phyloP scores from a whole-genome alignment of 2,329 filamentous ascomycete genomes.

The Fusarium sp. region DNA sequence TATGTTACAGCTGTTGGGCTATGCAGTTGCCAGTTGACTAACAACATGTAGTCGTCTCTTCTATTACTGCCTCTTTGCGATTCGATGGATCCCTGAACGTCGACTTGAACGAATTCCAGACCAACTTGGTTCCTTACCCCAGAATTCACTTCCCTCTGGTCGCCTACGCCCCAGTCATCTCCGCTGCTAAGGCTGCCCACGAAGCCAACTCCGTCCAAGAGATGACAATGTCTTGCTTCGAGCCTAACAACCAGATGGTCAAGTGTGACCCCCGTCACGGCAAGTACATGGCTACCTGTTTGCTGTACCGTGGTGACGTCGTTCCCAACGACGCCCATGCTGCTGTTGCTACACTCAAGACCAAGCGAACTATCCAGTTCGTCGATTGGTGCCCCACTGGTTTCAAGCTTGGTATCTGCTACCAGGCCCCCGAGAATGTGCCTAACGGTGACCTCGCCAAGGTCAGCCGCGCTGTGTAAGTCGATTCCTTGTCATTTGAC shows the following conservation, averaged over 20 bases:
- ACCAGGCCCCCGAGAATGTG: slow-evolving; percentile 95
- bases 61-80: slow-evolving; percentile 96
- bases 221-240: slow-evolving; percentile 99
- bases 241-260: slow-evolving; percentile 99
- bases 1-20: slow-evolving; percentile 51
- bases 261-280: slow-evolving; percentile 98
- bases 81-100: slow-evolving; percentile 99
- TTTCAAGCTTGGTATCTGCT: slow-evolving; percentile 99
- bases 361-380: slow-evolving; percentile 98
- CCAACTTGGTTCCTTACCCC: slow-evolving; percentile 98
- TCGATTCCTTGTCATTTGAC: slow-evolving; percentile 43
- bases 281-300: slow-evolving; percentile 99
- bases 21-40: slow-evolving; percentile 20
- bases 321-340: slow-evolving; percentile 95
- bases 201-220: slow-evolving; percentile 98
- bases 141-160: slow-evolving; percentile 99
- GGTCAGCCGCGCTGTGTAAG: slow-evolving; percentile 97
- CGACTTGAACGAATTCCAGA: slow-evolving; percentile 99
- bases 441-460: slow-evolving; percentile 97
- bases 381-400: slow-evolving; percentile 99
- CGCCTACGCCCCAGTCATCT: slow-evolving; percentile 94
- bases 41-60: slow-evolving; percentile 81
- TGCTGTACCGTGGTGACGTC: slow-evolving; percentile 98
- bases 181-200: slow-evolving; percentile 93
- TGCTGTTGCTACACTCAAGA: slow-evolving; percentile 96